phyloP scores from a whole-genome alignment of 1,284 basidiomycete genomes.

The Moesziomyces antarcticus region DNA sequence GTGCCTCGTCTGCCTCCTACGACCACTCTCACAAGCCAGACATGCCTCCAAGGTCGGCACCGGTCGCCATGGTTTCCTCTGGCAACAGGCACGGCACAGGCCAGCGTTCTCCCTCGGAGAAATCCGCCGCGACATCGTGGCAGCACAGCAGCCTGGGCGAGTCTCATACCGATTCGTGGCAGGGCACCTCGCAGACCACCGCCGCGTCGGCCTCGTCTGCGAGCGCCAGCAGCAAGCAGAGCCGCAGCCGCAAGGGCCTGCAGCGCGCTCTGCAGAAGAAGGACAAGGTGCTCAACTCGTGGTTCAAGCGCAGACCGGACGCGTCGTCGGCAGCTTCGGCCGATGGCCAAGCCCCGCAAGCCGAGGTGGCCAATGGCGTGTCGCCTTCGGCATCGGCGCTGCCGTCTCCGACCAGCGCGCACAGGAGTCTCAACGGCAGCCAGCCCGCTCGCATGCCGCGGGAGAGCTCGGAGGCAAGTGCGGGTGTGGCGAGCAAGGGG shows the following conservation, averaged over 20 bases:
- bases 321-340: conserved; percentile 3
- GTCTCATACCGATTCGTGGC: conserved; percentile 30
- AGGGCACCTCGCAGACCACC: conserved; percentile 32
- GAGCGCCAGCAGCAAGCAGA: conserved; percentile 37
- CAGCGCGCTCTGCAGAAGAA: conserved; percentile 42
- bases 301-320: conserved; percentile 48
- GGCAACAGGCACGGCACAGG: background rate
- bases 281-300: conserved; percentile 51
- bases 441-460: background rate
- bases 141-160: conserved; percentile 19
- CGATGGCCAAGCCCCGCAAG: conserved; percentile 2
- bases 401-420: conserved; percentile 4
- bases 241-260: conserved; percentile 34
- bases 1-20: conserved; percentile 12
- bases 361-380: conserved; percentile 1
- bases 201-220: conserved; percentile 26
- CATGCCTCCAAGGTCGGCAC: conserved; percentile 1
- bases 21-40: conserved; percentile 3
- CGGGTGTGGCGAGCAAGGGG: background rate
- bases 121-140: conserved; percentile 12
- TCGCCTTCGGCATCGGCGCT: background rate
- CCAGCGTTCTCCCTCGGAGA: conserved; percentile 1
- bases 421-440: conserved; percentile 6
- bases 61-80: conserved; percentile 11
- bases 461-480: conserved; percentile 1